Base-by-base conservation (phyloP, 257 asterid species). In the Scutellaria barbata region DNA sequence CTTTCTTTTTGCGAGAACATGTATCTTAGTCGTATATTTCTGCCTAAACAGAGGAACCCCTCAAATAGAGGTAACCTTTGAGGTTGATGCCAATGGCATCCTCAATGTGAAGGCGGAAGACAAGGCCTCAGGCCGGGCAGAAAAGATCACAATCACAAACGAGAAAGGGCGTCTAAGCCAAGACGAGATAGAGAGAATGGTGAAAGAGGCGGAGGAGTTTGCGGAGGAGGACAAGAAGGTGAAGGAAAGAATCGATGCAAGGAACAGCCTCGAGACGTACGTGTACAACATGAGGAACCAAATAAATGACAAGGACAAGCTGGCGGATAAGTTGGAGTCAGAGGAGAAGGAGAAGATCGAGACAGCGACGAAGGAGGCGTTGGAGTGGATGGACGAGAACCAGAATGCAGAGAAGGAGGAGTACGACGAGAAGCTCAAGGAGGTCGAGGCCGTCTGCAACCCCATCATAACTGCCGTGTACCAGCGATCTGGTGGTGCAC, bases 141-240 rank as follows among this genome's bases (percentile, higher is more conserved):
- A 92, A 69, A 92, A 92, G 85, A 92, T 92, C 81, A 92, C 96
- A 0, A 89, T 92, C 80, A 88, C 98, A 16, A 92, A 92, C 14
- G 98, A 92, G 79, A 92, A 88, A 67, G 98, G 98, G 57, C 95
- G 95, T 1, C 75, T 89, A 50, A 87, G 90, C 76, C 92, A 89
- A 63, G 97, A 92, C 18, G 97, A 92, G 80, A 92, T 92, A 2
- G 97, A 92, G 7, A 88, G 95, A 1, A 92, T 87, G 96, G 96
- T 92, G 46, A 89, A 69, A 2, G 96, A 91, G 45, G 97, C 96
- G 0, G 97, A 89, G 73, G 97, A 89, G 56, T 92, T 89, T 7
- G 96, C 96, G 0, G 97, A 92, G 52, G 97, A 92, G 72, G 97
- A 92, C 88, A 89, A 89, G 83, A 92, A 87, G 79, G 88, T 87